Evolutionary conservation across 1,284 basidiomycete genomes (phyloP).

Genomic region (Ustilago loliicola): DNA sequence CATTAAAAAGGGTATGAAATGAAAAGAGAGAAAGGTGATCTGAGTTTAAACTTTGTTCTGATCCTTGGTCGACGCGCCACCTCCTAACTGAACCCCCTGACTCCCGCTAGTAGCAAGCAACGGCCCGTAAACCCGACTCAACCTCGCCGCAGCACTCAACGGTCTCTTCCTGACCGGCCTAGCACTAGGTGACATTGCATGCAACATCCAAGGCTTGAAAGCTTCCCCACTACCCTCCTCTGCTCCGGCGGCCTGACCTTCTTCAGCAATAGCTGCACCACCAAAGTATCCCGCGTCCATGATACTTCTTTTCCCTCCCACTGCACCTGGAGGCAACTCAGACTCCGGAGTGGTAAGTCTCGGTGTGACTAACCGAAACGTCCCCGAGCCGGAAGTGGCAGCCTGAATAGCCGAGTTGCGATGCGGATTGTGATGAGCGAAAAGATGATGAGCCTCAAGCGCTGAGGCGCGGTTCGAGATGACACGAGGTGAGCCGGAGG

Average conservation of each 20-base stretch:
- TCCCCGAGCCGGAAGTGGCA: constrained; percentile 61
- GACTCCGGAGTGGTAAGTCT: constrained; percentile 58
- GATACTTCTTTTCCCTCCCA: constrained; percentile 29
- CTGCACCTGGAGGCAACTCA: constrained; percentile 35
- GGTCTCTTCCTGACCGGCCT: constrained; percentile 45
- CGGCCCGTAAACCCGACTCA: constrained; percentile 55
- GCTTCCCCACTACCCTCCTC: constrained; percentile 14
- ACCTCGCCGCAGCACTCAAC: constrained; percentile 52
- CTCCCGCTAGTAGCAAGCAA: constrained; percentile 17
- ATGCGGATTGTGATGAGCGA: constrained; percentile 29
- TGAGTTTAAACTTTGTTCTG: constrained; percentile 6
- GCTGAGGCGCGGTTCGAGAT: constrained; percentile 38
- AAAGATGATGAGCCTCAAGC: constrained; percentile 48
- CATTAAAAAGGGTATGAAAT: constrained; percentile 4
- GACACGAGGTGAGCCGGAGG: constrained; percentile 32
- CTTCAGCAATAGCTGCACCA: constrained; percentile 28
- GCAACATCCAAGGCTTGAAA: constrained; percentile 51
- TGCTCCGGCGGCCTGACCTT: constrained; percentile 17
- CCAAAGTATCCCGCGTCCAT: constrained; percentile 57
- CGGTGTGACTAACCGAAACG: constrained; percentile 60
- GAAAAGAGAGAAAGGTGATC: too few species aligned
- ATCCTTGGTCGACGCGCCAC: neutral
- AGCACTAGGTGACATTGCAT: constrained; percentile 35
- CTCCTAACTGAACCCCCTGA: neutral
- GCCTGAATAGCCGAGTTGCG: constrained; percentile 56